Evolutionary conservation across 805 yeast species (phyloP).

Genomic region (Teunomyces pallodes): DNA sequence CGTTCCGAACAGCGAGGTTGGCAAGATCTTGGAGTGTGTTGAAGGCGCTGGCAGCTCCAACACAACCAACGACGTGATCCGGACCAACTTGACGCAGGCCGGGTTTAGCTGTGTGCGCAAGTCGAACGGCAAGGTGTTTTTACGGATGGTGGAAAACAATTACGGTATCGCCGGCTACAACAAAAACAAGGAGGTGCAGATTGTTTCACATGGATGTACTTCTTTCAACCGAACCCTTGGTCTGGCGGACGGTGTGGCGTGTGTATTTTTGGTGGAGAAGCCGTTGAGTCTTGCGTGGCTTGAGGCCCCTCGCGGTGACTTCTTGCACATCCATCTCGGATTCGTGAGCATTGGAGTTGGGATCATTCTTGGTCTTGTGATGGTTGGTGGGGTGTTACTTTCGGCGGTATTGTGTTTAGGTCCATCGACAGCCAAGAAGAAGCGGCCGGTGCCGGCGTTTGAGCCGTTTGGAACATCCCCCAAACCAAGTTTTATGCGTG

Average conservation of each 20-base stretch:
- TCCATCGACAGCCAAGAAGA: neutral
- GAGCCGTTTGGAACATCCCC: conserved; percentile 7
- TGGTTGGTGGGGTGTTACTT: conserved; percentile 21
- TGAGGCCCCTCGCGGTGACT: conserved; percentile 32
- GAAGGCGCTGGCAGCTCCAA: conserved; percentile 9
- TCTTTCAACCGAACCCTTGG: conserved; percentile 21
- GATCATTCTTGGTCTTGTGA: conserved; percentile 55
- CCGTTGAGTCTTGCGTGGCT: conserved; percentile 70
- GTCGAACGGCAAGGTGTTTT: conserved; percentile 32
- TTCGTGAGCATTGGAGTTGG: conserved; percentile 68
- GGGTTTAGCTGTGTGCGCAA: conserved; percentile 36
- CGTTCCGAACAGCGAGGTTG: conserved; percentile 55
- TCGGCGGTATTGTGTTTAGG: conserved; percentile 11
- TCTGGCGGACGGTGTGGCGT: conserved; percentile 30
- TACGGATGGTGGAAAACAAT: conserved; percentile 23
- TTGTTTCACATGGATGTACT: conserved; percentile 62
- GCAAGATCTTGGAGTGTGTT: conserved; percentile 48
- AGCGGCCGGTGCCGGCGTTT: neutral
- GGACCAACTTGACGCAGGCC: conserved; percentile 41
- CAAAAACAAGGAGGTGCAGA: conserved; percentile 53
- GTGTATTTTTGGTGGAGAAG: conserved; percentile 64
- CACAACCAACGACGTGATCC: conserved; percentile 31
- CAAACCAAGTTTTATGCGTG: conserved; percentile 37
- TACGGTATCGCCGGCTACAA: conserved; percentile 32
- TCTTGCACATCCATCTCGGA: conserved; percentile 61